A percentile compares a stretch with the other conserved stretches of the same genome.
Conservation (phyloP, 1,284 basidiomycete species). For the Fomitopsis schrenkii region DNA sequence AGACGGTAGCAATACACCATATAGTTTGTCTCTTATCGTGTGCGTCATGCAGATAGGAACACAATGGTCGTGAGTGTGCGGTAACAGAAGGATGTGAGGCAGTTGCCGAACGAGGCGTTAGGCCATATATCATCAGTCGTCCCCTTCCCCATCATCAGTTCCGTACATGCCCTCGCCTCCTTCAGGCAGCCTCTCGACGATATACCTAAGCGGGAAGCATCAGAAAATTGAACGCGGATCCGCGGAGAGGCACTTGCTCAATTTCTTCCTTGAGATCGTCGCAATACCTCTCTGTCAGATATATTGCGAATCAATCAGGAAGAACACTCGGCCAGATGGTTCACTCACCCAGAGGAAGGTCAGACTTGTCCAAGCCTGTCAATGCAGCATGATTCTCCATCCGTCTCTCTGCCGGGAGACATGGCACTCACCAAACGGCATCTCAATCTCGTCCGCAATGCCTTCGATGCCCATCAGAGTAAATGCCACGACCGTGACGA, state of each 20-base stretch:
- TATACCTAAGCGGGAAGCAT: constrained; percentile 46
- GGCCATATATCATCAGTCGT: constrained; percentile 43
- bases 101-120: not conserved
- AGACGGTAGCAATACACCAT: constrained; percentile 24
- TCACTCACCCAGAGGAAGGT: constrained; percentile 65
- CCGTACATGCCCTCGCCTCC: constrained; percentile 64
- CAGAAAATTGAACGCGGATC: not conserved
- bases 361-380: constrained; percentile 54
- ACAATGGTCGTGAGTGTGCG: not conserved
- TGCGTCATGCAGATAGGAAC: not conserved
- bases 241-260: constrained; percentile 44
- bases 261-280: constrained; percentile 83
- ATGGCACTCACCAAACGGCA: constrained; percentile 69
- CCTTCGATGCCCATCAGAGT: constrained; percentile 93
- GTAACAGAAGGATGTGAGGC: not conserved
- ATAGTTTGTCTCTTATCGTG: not conserved
- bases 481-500: constrained; percentile 81
- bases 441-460: constrained; percentile 89
- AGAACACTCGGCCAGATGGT: not conserved
- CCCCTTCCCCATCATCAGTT: constrained; percentile 72
- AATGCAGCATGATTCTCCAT: not conserved
- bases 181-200: constrained; percentile 75
- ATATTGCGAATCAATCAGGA: not conserved
- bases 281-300: constrained; percentile 69
- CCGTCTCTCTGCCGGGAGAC: not conserved